Conservation (phyloP, 768 basidiomycete genomes). For the Obba rivulosa region DNA sequence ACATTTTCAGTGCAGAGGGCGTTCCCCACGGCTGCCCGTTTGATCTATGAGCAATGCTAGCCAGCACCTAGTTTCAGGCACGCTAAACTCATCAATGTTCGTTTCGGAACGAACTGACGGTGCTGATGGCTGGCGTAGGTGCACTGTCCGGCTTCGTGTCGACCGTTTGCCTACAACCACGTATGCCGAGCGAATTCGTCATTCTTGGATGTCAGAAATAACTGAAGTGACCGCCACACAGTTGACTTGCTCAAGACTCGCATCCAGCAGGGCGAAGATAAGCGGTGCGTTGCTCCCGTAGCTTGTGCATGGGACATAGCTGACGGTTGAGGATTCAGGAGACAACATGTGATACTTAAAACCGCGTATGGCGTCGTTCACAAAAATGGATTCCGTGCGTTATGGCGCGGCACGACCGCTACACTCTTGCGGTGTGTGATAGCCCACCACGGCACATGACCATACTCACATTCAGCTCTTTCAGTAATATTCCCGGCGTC, state of each 20-base stretch:
- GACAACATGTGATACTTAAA: slow-evolving; percentile 38
- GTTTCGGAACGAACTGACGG: neutral
- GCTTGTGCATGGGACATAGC: slow-evolving; percentile 4
- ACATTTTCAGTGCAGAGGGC: no score
- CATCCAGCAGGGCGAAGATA: slow-evolving; percentile 72
- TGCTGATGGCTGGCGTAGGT: slow-evolving; percentile 37
- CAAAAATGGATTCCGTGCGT: slow-evolving; percentile 58
- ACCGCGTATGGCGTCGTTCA: slow-evolving; percentile 54
- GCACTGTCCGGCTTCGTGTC: slow-evolving; percentile 76
- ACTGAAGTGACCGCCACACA: slow-evolving; percentile 20
- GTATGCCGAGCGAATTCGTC: slow-evolving; percentile 34
- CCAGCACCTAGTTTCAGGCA: slow-evolving; percentile 63
- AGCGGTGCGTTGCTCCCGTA: slow-evolving; percentile 4
- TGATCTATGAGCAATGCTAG: slow-evolving; percentile 59
- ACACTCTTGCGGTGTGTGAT: slow-evolving; percentile 63
- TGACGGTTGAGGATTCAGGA: slow-evolving; percentile 19
- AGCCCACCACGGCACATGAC: neutral
- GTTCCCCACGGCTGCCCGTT: no score
- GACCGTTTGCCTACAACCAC: slow-evolving; percentile 70
- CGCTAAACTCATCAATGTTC: slow-evolving; percentile 5
- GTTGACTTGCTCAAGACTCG: slow-evolving; percentile 93
- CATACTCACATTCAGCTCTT: neutral
- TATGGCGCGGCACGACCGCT: slow-evolving; percentile 87
- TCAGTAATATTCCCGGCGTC: slow-evolving; percentile 88
- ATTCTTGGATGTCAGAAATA: neutral